Evolutionary conservation across 306 rosid species (phyloP), one percentile per base, ranked within the genome.

Genomic region (Quercus alba): DNA sequence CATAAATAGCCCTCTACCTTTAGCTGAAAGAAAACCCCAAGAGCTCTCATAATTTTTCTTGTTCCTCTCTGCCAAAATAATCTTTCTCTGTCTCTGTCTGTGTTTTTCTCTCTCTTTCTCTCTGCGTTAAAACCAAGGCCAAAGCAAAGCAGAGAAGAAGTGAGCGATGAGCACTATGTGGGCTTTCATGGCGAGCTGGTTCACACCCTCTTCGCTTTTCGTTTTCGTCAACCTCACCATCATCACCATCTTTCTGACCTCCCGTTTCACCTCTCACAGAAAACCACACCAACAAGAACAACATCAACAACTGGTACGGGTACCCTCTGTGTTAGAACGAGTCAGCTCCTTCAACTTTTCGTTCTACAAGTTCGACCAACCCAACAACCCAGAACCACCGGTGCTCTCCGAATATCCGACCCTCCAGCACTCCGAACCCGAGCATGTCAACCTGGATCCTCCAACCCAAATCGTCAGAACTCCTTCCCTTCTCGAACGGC

Each of bases 151-250:
- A 21, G 15, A 58, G 44, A 77, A 77, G 38, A 58, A n/a, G 31
- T 13, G 1, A 21, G 56, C 62, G 7, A 33, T 31, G 55, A 58
- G 51, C 54, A 73, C 87, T 19, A 18, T 85, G 51, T 83, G 56
- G 77, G 63, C 70, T 75, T 52, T 62, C 56, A 15, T 83, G 25
- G 73, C 86, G 2, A 77, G 55, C 59, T 95, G 93, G 98, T 1
- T 89, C 74, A 93, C 91, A 3, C 92, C 96, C 14, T 74, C 88
- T 56, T 79, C 84, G 26, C 89, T 95, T 18, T 95, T 93, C 90
- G 26, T 95, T 84, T 2, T 93, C 69, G 20, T 93, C 70, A 95
- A 95, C 97, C 84, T 94, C 82, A 86, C 84, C 55, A 91, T 94
- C 71, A 87, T 75, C 33, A 84, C 87, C 85, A 84, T 95, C 52